A percentile compares a stretch with the other conserved stretches of the same genome.
phyloP scores from a whole-genome alignment of 352 stramenopile species.

The Sclerospora graminicola region DNA sequence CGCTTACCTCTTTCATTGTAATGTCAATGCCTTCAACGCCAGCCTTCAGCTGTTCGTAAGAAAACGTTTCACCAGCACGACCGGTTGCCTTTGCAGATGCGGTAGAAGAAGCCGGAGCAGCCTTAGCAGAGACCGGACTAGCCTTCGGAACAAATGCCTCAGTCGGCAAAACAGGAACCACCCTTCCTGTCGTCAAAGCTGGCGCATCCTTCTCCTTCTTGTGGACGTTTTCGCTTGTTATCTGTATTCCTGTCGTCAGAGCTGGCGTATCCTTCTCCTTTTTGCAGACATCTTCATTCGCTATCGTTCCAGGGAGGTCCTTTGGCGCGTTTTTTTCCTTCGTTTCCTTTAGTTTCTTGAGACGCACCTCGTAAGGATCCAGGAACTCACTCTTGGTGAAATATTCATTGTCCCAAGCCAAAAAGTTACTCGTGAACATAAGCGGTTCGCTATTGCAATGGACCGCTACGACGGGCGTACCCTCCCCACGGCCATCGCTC shows the following conservation, averaged over 20 bases:
- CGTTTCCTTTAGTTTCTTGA: constrained; percentile 68
- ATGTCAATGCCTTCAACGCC: constrained; percentile 77
- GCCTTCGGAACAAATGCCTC: constrained; percentile 7
- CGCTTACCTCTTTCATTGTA: constrained; percentile 51
- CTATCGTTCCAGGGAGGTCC: constrained; percentile 42
- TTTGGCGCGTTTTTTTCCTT: constrained; percentile 64
- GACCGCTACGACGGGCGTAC: constrained; percentile 77
- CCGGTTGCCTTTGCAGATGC: constrained; percentile 19
- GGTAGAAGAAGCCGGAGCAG: background rate
- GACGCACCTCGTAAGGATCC: constrained; percentile 83
- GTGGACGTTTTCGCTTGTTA: background rate
- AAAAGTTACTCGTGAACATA: constrained; percentile 88
- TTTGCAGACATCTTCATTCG: constrained; percentile 34
- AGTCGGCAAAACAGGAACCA: constrained; percentile 18
- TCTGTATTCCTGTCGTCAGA: background rate
- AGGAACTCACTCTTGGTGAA: constrained; percentile 82
- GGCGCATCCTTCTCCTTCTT: background rate
- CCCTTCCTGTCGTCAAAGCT: background rate
- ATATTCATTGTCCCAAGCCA: constrained; percentile 78
- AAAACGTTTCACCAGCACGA: constrained; percentile 30
- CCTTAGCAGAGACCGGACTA: constrained; percentile 1
- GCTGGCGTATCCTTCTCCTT: constrained; percentile 14
- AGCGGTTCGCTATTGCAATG: constrained; percentile 73
- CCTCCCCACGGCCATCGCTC: constrained; percentile 72
- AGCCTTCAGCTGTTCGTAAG: constrained; percentile 54